Base-by-base conservation (phyloP, 257 asterid genomes). In the Penstemon newberryi region DNA sequence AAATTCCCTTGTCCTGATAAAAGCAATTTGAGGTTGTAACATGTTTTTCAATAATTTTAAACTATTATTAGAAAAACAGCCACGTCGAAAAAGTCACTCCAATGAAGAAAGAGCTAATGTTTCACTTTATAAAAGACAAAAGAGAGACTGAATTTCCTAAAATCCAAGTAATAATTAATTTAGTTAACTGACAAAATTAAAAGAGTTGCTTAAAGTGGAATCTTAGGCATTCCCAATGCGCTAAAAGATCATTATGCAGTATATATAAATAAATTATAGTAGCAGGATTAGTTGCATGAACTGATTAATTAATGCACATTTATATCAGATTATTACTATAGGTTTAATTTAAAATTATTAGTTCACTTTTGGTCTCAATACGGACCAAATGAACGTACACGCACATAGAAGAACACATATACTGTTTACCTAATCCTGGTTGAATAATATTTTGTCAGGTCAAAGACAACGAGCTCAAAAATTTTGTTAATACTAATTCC, bases 221-320 rank as follows among this genome's bases (percentile, higher is more conserved):
- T 71, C 55, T 15, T 47, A 61, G 41, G 64, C 83, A 70, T 62
- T 81, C 75, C 83, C 79, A 54, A 78, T 65, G 78, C 67, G 73
- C 38, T 46, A 53, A 39, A 49, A 33, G 7, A 38, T 56, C 38
- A 67, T 46, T 59, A 15, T 15, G 18, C 18, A 15, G 18, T n/a
- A 70, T 55, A 59, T 47, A 60, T 53, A 50, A 15, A 15, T 15
- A 57, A 56, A 7, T 19, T 50, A 47, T n/a, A 54, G 43, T 40
- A 15, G 60, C 54, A 76, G 47, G 52, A 70, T 75, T 57, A 65
- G 53, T 50, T 71, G 70, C 69, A 77, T 61, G 73, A 57, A 67
- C 44, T 8, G 39, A 59, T 66, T 50, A 50, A 67, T 37, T 40
- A 53, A 47, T 55, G 71, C 57, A 54, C 78, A 62, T 43, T 58